These are phyloP conservation scores for Fraxinus nigra DNA, from an alignment of 305 asterid species.

Conservation along the genomic window DNA sequence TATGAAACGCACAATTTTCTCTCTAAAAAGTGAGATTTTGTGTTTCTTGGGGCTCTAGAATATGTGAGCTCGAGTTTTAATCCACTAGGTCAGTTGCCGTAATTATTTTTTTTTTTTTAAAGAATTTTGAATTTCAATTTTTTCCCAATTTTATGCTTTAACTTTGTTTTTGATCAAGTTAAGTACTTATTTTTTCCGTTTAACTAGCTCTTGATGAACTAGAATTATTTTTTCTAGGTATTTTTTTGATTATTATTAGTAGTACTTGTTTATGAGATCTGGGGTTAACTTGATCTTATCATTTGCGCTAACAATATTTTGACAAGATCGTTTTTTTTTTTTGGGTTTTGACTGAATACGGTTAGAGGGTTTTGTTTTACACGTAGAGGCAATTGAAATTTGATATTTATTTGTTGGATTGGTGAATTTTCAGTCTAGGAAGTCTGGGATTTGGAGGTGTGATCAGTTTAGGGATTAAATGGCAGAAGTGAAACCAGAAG, in stretches of 20 bases:
- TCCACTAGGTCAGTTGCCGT: constrained; percentile 30
- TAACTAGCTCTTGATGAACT: constrained; percentile 19
- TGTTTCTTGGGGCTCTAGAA: constrained; percentile 22
- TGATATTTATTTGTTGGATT: background rate
- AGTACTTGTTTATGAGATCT: constrained; percentile 49
- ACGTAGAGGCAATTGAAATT: background rate
- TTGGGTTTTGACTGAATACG: constrained; percentile 15
- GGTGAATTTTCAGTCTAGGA: constrained; percentile 27
- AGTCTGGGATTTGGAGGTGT: constrained; percentile 35
- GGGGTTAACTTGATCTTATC: constrained; percentile 33
- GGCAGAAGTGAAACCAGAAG: constrained; percentile 63
- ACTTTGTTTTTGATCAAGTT: constrained; percentile 35
- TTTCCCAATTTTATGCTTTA: constrained; percentile 6
- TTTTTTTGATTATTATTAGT: constrained; percentile 22
- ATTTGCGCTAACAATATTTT: constrained; percentile 6
- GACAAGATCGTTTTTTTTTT: constrained; percentile 15
- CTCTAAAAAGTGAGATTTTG: constrained; percentile 35
- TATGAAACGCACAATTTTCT: constrained; percentile 37
- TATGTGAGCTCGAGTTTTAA: constrained; percentile 40
- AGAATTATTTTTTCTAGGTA: constrained; percentile 15
- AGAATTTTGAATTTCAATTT: constrained; percentile 25
- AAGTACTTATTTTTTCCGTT: constrained; percentile 18
- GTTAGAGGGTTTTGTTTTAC: constrained; percentile 13
- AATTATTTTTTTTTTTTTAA: constrained; percentile 17
- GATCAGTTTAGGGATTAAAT: constrained; percentile 43